Conservation (phyloP, 352 stramenopile species). For the Globisporangium irregulare region DNA sequence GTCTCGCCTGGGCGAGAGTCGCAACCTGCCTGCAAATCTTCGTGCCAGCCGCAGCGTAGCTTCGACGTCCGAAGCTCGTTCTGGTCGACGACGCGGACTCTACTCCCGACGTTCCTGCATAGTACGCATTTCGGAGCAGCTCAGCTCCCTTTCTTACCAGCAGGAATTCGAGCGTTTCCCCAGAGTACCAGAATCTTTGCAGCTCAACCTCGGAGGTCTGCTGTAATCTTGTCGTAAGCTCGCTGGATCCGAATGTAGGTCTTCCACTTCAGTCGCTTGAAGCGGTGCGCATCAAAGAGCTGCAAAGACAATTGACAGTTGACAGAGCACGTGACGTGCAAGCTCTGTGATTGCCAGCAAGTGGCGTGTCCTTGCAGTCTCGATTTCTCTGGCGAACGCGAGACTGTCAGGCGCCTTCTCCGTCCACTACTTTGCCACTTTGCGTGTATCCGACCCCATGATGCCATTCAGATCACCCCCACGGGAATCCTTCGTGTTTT, state of each 20-base stretch:
- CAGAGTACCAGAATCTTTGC: background rate
- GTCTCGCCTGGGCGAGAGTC: background rate
- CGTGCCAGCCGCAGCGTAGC: no score
- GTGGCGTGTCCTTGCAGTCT: no score
- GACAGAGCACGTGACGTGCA: no score
- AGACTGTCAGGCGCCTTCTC: no score
- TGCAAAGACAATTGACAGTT: no score
- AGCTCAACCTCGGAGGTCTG: background rate
- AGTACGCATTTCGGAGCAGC: background rate
- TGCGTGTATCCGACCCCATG: no score
- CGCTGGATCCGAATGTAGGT: background rate
- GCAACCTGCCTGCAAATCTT: background rate
- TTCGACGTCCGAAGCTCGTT: no score
- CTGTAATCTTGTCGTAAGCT: background rate
- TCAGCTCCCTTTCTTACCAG: background rate
- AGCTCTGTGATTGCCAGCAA: no score
- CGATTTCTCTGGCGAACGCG: no score
- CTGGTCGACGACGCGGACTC: background rate
- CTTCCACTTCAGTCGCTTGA: background rate
- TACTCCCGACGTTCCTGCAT: background rate
- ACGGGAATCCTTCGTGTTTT: no score
- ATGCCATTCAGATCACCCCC: no score
- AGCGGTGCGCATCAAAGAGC: background rate
- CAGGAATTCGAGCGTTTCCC: background rate
- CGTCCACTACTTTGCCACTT: no score